Evolutionary conservation across 331 rosid genomes (phyloP).

Genomic region (Pyracantha coccinea): DNA sequence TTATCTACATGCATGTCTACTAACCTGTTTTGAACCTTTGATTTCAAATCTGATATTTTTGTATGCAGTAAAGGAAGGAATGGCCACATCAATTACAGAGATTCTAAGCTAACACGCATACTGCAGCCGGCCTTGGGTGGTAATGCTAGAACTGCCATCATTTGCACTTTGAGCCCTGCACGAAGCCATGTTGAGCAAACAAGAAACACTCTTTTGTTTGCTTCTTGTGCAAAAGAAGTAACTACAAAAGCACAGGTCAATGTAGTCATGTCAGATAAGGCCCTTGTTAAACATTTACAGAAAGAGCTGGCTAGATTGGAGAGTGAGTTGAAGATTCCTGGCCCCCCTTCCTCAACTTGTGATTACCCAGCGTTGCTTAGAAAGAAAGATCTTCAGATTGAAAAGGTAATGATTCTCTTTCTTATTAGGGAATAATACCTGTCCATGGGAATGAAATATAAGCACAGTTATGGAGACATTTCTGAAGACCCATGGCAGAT

Average conservation of each 20-base stretch:
- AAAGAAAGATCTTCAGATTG: conserved; percentile 92
- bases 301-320: conserved; percentile 94
- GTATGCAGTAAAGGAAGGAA: conserved; percentile 81
- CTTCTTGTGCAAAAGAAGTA: conserved; percentile 97
- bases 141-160: conserved; percentile 97
- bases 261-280: conserved; percentile 98
- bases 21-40: not conserved
- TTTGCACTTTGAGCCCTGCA: conserved; percentile 97
- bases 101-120: conserved; percentile 92
- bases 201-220: conserved; percentile 95
- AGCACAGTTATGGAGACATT: not conserved
- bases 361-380: conserved; percentile 66
- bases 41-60: conserved; percentile 6
- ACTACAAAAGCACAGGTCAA: conserved; percentile 96
- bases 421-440: not conserved
- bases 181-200: conserved; percentile 97
- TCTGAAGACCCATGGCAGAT: not conserved
- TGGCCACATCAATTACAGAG: conserved; percentile 94
- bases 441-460: not conserved
- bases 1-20: not conserved
- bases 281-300: conserved; percentile 93
- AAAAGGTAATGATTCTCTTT: conserved; percentile 55
- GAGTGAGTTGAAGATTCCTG: conserved; percentile 80
- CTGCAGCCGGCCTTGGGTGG: conserved; percentile 98
- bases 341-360: conserved; percentile 44